Percentiles rank a stretch among this genome's conserved stretches.
These are phyloP conservation scores for Calonectria pauciramosa DNA, from an alignment of 2,329 filamentous ascomycete species.

Conservation along the genomic window DNA sequence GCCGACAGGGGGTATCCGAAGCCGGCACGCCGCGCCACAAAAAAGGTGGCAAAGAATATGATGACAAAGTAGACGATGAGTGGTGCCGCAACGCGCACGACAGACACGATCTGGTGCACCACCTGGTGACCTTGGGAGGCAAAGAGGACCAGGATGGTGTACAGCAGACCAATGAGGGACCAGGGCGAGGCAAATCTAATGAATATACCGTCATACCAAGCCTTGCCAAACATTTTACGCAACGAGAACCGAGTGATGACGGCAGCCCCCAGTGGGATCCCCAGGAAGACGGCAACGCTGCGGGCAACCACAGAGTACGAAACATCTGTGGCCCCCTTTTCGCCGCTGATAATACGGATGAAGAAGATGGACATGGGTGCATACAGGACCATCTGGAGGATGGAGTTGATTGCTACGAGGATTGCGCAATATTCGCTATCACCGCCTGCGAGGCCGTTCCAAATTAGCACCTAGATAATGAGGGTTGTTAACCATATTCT, in stretches of 20 bases:
- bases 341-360: slow-evolving; percentile 75
- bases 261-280: slow-evolving; percentile 85
- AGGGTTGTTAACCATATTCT: background rate
- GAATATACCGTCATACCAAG: slow-evolving; percentile 78
- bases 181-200: slow-evolving; percentile 78
- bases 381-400: slow-evolving; percentile 81
- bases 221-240: slow-evolving; percentile 64
- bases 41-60: slow-evolving; percentile 80
- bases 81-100: slow-evolving; percentile 84
- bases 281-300: slow-evolving; percentile 87
- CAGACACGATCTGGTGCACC: slow-evolving; percentile 85
- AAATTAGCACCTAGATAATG: slow-evolving; percentile 68
- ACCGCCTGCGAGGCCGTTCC: slow-evolving; percentile 79
- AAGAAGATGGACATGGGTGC: slow-evolving; percentile 78
- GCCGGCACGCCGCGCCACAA: slow-evolving; percentile 72
- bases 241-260: slow-evolving; percentile 79
- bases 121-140: slow-evolving; percentile 84
- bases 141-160: slow-evolving; percentile 89
- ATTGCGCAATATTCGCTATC: slow-evolving; percentile 88
- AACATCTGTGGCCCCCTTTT: slow-evolving; percentile 51
- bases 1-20: slow-evolving; percentile 79
- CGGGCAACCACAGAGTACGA: slow-evolving; percentile 79
- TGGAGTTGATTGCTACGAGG: slow-evolving; percentile 80
- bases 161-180: slow-evolving; percentile 86
- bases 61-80: slow-evolving; percentile 84